Percentiles rank a stretch among this genome's conserved stretches.
Evolutionary conservation across 2,329 filamentous ascomycete genomes (phyloP).

Genomic region (Pseudogymnoascus sp.): DNA sequence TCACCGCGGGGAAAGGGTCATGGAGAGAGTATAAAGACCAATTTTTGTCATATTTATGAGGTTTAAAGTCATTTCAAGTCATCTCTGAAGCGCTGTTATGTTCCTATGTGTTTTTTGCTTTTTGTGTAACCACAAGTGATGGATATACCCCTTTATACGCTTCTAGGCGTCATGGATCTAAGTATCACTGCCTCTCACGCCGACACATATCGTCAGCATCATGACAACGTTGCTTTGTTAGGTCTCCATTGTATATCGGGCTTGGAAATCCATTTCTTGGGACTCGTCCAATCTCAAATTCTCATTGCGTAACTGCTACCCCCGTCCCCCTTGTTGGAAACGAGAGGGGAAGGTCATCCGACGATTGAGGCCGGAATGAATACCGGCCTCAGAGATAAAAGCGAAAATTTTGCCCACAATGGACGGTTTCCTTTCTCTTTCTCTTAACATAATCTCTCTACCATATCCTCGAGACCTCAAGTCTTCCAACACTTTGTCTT

Average conservation of each 20-base stretch:
- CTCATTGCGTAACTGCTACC: background rate
- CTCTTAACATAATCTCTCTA: background rate
- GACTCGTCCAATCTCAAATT: conserved; percentile 1
- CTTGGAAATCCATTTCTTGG: background rate
- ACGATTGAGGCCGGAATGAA: conserved; percentile 8
- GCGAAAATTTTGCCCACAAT: background rate
- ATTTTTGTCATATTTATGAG: background rate
- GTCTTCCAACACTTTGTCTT: background rate
- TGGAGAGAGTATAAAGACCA: background rate
- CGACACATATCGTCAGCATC: background rate
- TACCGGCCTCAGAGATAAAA: conserved; percentile 9
- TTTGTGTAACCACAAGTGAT: background rate
- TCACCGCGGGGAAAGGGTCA: background rate
- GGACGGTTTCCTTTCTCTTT: background rate
- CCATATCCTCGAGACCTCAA: conserved; percentile 4
- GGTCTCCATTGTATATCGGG: background rate
- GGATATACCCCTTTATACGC: background rate
- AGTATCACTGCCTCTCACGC: background rate
- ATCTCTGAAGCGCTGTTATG: background rate
- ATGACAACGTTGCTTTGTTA: background rate
- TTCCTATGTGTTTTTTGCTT: background rate
- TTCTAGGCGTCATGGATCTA: background rate
- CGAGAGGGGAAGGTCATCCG: conserved; percentile 1
- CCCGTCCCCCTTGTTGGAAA: background rate
- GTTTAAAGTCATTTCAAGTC: conserved; percentile 1